Conservation (phyloP, 2,329 filamentous ascomycete genomes). For the Intubia oerlemansii region DNA sequence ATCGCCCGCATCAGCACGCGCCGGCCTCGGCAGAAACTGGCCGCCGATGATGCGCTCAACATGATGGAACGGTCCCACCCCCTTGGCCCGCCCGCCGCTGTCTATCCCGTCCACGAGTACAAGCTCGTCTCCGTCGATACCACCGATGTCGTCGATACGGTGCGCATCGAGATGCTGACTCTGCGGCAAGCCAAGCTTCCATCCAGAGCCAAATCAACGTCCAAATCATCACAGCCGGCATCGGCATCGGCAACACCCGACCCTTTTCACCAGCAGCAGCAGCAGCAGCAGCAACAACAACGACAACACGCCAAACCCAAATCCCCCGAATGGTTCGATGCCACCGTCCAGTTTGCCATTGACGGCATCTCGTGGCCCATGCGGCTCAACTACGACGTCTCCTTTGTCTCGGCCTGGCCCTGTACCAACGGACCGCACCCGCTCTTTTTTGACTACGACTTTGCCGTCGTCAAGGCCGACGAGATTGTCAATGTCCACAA, state of each 20-base stretch:
- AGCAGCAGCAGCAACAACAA: no score
- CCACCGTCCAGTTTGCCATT: conserved; percentile 41
- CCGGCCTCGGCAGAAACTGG: conserved; percentile 31
- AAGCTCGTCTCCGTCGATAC: conserved; percentile 39
- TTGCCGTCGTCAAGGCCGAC: conserved; percentile 36
- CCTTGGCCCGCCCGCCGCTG: conserved; percentile 38
- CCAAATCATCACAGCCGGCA: no score
- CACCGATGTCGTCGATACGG: conserved; percentile 38
- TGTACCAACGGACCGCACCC: conserved; percentile 43
- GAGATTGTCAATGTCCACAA: conserved; percentile 42
- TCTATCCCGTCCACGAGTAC: conserved; percentile 48
- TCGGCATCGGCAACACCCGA: conserved; percentile 1
- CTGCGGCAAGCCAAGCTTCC: conserved; percentile 22
- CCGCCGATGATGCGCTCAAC: conserved; percentile 35
- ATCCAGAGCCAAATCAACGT: no score
- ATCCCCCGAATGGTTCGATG: conserved; percentile 29
- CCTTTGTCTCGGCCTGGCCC: conserved; percentile 43
- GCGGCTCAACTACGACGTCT: conserved; percentile 39
- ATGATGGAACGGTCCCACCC: conserved; percentile 50
- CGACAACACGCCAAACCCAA: no score
- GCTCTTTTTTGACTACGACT: conserved; percentile 51
- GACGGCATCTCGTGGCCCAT: conserved; percentile 41
- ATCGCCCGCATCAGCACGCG: conserved; percentile 47
- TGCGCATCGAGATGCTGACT: conserved; percentile 46
- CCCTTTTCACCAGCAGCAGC: background rate